Evolutionary conservation across 2,329 filamentous ascomycete genomes (phyloP).

Genomic region (Penicillium oxalicum): DNA sequence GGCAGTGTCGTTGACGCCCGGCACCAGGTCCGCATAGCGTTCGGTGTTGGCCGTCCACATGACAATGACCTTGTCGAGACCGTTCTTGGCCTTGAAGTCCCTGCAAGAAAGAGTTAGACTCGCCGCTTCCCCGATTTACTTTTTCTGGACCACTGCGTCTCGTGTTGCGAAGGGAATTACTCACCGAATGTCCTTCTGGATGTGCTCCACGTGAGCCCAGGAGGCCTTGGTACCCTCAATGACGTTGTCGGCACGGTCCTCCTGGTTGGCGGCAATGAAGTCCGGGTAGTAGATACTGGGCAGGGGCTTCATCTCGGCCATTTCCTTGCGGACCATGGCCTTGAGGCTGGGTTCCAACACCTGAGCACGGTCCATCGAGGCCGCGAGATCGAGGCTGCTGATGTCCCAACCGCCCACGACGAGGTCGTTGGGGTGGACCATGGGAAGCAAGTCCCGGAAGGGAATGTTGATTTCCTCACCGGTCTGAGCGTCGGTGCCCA

Average conservation of each 20-base stretch:
- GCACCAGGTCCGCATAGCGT: slow-evolving; percentile 81
- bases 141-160: too few species aligned
- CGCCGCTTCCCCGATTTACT: too few species aligned
- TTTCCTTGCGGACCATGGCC: slow-evolving; percentile 82
- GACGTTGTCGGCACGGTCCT: slow-evolving; percentile 89
- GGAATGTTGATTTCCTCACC: slow-evolving; percentile 90
- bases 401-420: slow-evolving; percentile 98
- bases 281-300: slow-evolving; percentile 98
- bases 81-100: slow-evolving; percentile 81
- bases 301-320: slow-evolving; percentile 79
- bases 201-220: slow-evolving; percentile 81
- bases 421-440: slow-evolving; percentile 95
- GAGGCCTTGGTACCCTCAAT: slow-evolving; percentile 77
- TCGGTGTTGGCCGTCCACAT: slow-evolving; percentile 99
- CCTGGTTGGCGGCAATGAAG: slow-evolving; percentile 98
- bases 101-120: slow-evolving; percentile 34
- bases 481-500: slow-evolving; percentile 79
- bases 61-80: slow-evolving; percentile 90
- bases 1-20: slow-evolving; percentile 91
- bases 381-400: slow-evolving; percentile 78
- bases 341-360: slow-evolving; percentile 96
- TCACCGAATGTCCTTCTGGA: slow-evolving; percentile 84
- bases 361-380: slow-evolving; percentile 90
- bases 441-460: slow-evolving; percentile 87
- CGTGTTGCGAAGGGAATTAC: slow-evolving; percentile 14